Evolutionary conservation across 208 protist genomes (phyloP).

Genomic region (Leishmania major): DNA sequence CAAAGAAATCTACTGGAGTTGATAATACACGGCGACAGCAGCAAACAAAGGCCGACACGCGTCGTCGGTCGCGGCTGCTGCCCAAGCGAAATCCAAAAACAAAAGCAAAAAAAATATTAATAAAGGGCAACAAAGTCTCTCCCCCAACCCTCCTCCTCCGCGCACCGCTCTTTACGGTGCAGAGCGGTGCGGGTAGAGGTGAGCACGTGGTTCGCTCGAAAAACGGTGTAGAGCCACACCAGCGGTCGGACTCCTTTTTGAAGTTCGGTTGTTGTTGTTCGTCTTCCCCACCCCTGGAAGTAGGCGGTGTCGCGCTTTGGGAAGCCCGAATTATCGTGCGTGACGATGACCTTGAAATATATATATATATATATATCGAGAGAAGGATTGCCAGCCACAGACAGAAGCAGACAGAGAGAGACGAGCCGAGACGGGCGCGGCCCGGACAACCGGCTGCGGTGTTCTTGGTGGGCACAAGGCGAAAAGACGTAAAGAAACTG

Average conservation of each 20-base stretch:
- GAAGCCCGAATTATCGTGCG: not conserved
- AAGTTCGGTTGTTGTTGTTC: not conserved
- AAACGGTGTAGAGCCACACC: not conserved
- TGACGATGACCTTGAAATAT: too few relatives aligned
- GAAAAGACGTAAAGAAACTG: not conserved
- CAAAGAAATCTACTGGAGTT: not conserved
- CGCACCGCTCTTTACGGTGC: not conserved
- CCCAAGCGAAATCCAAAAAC: not conserved
- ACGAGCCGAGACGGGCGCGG: not conserved
- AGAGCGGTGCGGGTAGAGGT: not conserved
- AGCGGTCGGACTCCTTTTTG: not conserved
- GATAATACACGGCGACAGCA: not conserved
- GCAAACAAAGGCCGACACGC: not conserved
- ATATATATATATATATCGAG: not conserved
- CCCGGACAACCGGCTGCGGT: not conserved
- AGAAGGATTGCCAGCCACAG: not conserved
- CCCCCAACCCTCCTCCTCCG: not conserved
- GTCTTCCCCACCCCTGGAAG: not conserved
- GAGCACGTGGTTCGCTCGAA: not conserved
- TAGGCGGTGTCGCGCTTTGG: too few relatives aligned
- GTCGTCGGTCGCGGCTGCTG: not conserved
- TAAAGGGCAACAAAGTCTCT: not conserved
- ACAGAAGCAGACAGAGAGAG: not conserved
- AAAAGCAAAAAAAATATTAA: not conserved
- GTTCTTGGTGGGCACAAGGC: not conserved